Evolutionary conservation across 768 basidiomycete genomes (phyloP).

Genomic region (Lentinus tigrinus): DNA sequence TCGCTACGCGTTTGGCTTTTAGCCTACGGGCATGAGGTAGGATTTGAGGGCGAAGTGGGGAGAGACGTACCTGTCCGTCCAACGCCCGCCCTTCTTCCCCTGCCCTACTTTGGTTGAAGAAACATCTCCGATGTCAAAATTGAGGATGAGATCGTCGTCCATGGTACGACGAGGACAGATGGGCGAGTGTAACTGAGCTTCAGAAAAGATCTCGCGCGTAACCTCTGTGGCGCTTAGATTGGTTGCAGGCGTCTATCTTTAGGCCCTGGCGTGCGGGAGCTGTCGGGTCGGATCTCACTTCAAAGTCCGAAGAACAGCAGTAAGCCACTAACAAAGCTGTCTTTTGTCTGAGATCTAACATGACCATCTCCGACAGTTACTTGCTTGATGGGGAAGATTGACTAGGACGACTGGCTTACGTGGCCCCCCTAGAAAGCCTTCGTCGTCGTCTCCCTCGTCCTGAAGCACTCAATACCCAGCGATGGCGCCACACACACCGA

Average conservation of each 20-base stretch:
- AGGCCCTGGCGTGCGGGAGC: too few species aligned
- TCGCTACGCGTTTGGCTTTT: conserved; percentile 70
- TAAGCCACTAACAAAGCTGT: too few species aligned
- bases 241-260: too few species aligned
- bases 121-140: conserved; percentile 43
- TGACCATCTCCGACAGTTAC: not conserved
- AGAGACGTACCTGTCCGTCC: conserved; percentile 68
- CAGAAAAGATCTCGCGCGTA: not conserved
- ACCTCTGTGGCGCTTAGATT: too few species aligned
- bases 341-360: not conserved
- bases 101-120: not conserved
- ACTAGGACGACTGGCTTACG: not conserved
- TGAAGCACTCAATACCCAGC: not conserved
- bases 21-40: conserved; percentile 43
- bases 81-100: conserved; percentile 61
- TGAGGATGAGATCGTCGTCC: conserved; percentile 78
- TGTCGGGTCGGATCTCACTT: too few species aligned
- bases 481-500: conserved; percentile 30
- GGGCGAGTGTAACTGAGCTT: not conserved
- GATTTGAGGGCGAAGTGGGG: conserved; percentile 7
- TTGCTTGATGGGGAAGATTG: not conserved
- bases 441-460: not conserved
- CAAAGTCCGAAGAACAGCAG: too few species aligned
- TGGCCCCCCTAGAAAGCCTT: not conserved
- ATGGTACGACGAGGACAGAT: conserved; percentile 30